Conservation (phyloP, 2,329 filamentous ascomycete species). For the Chalaropsis ovoidea region DNA sequence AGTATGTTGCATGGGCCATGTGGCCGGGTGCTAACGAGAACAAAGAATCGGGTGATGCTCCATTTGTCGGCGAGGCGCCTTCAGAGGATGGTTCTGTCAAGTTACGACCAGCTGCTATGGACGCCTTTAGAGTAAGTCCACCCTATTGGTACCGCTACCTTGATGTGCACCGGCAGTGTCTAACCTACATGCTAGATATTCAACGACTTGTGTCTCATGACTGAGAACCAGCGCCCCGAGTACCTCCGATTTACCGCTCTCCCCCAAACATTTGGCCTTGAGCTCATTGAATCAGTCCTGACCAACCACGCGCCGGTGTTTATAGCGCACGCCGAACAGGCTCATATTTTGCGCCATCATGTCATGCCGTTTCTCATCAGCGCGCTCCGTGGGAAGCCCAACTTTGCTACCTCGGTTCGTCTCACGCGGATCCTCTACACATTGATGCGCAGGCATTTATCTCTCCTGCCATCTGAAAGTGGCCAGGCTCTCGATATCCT, state of each 20-base stretch:
- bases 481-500: conserved; percentile 72
- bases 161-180: not conserved
- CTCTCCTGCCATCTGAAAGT: conserved; percentile 64
- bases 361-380: conserved; percentile 77
- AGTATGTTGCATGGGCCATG: not conserved
- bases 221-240: conserved; percentile 71
- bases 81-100: conserved; percentile 53
- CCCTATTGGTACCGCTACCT: not conserved
- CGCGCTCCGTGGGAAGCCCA: conserved; percentile 64
- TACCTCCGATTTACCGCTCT: conserved; percentile 72
- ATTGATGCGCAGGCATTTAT: conserved; percentile 66
- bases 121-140: conserved; percentile 61
- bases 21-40: not conserved
- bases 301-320: conserved; percentile 78
- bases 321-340: conserved; percentile 65
- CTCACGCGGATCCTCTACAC: conserved; percentile 75
- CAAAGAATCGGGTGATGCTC: conserved; percentile 41
- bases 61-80: conserved; percentile 56
- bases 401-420: conserved; percentile 73
- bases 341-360: conserved; percentile 62
- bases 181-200: conserved; percentile 50
- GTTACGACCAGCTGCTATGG: conserved; percentile 66
- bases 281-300: conserved; percentile 83
- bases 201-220: conserved; percentile 78
- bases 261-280: conserved; percentile 73